Base-by-base conservation (phyloP, 1,139 yeast species). In the Lodderomyces beijingensis region DNA sequence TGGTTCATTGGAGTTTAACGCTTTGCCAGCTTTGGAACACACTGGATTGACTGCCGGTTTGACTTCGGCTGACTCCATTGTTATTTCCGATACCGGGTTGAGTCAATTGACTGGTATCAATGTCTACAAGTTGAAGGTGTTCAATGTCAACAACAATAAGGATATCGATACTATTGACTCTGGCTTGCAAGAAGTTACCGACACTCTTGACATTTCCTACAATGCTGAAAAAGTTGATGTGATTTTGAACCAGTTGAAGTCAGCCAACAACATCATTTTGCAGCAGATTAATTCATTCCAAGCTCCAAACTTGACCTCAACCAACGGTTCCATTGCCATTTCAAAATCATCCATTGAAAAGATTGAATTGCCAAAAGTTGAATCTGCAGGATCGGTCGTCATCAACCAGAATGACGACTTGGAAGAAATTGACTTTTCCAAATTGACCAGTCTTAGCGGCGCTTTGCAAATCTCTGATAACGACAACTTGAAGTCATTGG, bases 381-480 rank as follows among this genome's bases (percentile, higher is more conserved):
- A 67, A 38, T 41, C 65, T 24, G 71, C 89, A 55, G 96, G 95
- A 59, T 79, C 95, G 44, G 74, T 91, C 54, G 70, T 93, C 46
- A 68, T 91, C 55, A 68, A 68, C 57, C 69, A 80, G 51, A 91
- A 91, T 73, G 72, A 74, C 39, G 74, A 82, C 39, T 77, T 91
- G 59, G 74, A 76, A 51, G 75, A 70, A 51, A 51, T 85, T 40
- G 78, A 81, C 46, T 83, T 88, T 74, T 71, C 86, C 39, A 57
- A 70, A 54, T 77, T 91, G 63, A 68, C 77, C 43, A 45, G 74
- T 31, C 69, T 91, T 53, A 86, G 86, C 56, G 97, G 97, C 74
- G 93, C 88, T 61, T 82, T 91, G 62, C 80, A 75, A 56, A 70
- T 91, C 55, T 77, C 83, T 45, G 87, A 87, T 79, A 91, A 91